Conservation (phyloP, 177 flowering plant species). For the Vitis hybrid region DNA sequence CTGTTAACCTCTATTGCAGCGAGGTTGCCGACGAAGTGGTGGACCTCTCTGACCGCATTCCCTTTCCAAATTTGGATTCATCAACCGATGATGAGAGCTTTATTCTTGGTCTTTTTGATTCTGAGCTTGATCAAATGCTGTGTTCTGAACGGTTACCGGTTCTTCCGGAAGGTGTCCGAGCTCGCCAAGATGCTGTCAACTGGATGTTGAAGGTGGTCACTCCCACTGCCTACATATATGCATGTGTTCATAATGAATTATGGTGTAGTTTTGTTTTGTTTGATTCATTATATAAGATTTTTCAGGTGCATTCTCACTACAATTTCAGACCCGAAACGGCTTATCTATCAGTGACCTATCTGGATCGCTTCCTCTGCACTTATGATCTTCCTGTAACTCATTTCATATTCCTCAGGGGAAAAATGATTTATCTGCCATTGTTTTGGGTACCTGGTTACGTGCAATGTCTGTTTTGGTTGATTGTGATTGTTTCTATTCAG, state of each 20-base stretch:
- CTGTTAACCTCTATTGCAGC: constrained; percentile 14
- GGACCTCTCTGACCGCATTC: neutral
- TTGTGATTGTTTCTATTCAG: neutral
- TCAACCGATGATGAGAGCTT: constrained; percentile 7
- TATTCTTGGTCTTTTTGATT: constrained; percentile 2
- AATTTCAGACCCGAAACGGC: constrained; percentile 20
- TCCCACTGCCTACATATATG: neutral
- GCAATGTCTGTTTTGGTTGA: no score
- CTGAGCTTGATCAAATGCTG: constrained; percentile 12
- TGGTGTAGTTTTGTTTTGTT: no score
- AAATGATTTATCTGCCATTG: no score
- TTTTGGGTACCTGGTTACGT: no score
- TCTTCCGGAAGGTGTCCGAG: neutral
- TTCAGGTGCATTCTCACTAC: constrained; percentile 20
- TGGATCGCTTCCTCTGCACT: constrained; percentile 22
- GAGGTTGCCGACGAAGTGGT: constrained; percentile 6
- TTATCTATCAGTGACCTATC: constrained; percentile 24
- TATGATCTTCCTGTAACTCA: constrained; percentile 15
- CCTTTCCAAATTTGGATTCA: neutral
- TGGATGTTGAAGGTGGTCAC: constrained; percentile 22
- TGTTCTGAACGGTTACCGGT: neutral
- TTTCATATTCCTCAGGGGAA: neutral
- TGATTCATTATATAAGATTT: neutral
- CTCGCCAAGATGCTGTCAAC: constrained; percentile 13
- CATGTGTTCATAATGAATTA: neutral